Evolutionary conservation across 305 asterid genomes (phyloP).

Genomic region (Salvia sclarea): DNA sequence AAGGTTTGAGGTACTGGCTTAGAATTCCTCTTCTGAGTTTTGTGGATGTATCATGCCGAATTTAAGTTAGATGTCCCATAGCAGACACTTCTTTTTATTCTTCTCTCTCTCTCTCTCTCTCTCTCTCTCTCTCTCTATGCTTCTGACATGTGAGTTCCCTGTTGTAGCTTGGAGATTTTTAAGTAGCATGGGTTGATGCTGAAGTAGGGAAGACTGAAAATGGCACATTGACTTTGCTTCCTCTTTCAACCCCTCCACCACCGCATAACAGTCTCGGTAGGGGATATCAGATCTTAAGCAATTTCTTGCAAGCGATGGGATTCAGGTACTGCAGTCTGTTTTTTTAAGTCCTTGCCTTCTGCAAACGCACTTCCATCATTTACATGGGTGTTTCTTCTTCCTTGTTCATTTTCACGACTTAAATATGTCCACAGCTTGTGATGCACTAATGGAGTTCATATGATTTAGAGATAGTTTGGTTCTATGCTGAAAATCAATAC

Average conservation of each 20-base stretch:
- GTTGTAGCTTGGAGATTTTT: conserved; percentile 88
- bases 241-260: conserved; percentile 70
- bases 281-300: conserved; percentile 93
- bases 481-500: neutral
- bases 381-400: conserved; percentile 13
- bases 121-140: conserved; percentile 23
- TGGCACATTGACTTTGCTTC: conserved; percentile 69
- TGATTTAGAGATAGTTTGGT: neutral
- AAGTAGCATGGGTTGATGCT: conserved; percentile 96
- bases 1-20: conserved; percentile 20
- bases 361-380: conserved; percentile 1
- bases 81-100: conserved; percentile 14
- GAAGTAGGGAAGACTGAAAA: conserved; percentile 80
- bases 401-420: neutral
- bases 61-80: neutral
- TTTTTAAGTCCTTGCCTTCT: neutral
- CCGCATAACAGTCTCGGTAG: conserved; percentile 94
- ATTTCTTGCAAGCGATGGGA: conserved; percentile 84
- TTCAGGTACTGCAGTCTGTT: conserved; percentile 55
- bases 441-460: neutral
- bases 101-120: conserved; percentile 28
- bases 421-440: neutral
- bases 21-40: conserved; percentile 18
- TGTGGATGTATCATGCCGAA: conserved; percentile 2
- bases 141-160: conserved; percentile 22